Base-by-base conservation (phyloP, 352 stramenopile genomes). In the Peronospora destructor region DNA sequence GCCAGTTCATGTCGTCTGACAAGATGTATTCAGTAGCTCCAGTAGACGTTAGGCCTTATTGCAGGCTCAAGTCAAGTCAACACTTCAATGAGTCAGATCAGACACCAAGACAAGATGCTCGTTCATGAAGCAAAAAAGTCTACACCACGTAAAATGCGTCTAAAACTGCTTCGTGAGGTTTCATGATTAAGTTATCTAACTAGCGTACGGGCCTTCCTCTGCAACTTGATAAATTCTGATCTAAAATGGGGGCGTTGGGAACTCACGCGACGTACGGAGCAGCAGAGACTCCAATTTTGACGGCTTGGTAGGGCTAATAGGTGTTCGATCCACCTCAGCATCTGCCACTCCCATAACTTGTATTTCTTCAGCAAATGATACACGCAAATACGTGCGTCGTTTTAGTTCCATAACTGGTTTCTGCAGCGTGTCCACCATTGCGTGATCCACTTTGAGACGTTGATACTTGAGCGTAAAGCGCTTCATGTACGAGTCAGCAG, bases 401-500 rank as follows among this genome's bases (percentile, higher is more conserved):
- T 72, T 76, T 30, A 45, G 44, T 17, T 46, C 46, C 16, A 32
- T 28, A 7, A 44, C 25, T 23, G 53, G 21, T 34, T 64, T 59
- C 57, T 83, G 64, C 16, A 85, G 60, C 19, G 73, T 77, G 47
- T 87, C 76, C 8, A 92, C 66, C 74, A 92, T 82, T 26, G 81
- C 81, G 54, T 87, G 76, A 37, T 92, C 81, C 26, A 92, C 81
- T 68, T 87, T 89, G 16, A 92, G 64, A 23, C 78, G 76, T 59
- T 92, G 78, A 53, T 87, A 87, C 66, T 92, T 90, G 62, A 90
- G 69, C 49, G 80, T 87, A 59, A 92, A 92, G 48, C 81, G 81
- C 60, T 88, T 88, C 81, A 92, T 90, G 75, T 92, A 92, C 36
- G 80, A 88, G 45, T 92, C 81, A 11, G 81, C 80, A 5, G 78